Conservation (phyloP, 78 protist species). For the Dictyostelium firmibasis region DNA sequence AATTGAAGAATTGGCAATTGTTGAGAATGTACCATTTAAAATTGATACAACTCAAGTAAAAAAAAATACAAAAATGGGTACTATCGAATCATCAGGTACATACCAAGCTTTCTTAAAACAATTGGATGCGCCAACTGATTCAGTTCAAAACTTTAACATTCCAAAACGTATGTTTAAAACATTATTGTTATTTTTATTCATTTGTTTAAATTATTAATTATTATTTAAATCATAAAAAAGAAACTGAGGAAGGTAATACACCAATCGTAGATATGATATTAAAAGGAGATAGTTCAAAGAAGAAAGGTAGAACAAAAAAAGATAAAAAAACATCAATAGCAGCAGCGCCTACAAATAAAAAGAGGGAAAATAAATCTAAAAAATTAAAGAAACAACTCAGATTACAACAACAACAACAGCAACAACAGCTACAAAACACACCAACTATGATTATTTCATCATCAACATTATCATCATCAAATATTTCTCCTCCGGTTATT, state of each 20-base stretch:
- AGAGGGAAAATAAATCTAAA: background rate
- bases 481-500: background rate
- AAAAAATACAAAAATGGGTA: background rate
- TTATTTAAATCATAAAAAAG: background rate
- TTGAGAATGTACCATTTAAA: conserved; percentile 22
- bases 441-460: background rate
- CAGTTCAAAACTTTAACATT: background rate
- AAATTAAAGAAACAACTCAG: conserved; percentile 9
- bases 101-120: conserved; percentile 34
- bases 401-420: background rate
- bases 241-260: background rate
- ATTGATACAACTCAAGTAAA: background rate
- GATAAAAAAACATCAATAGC: background rate
- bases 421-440: background rate
- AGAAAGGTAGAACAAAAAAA: background rate
- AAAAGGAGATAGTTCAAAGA: background rate
- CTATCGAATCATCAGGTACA: conserved; percentile 43
- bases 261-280: background rate
- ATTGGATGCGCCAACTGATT: conserved; percentile 37
- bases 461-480: background rate
- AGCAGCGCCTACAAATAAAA: background rate
- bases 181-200: background rate
- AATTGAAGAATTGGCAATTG: conserved; percentile 22
- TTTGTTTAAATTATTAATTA: no score
- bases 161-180: background rate